Evolutionary conservation across 1,139 yeast species (phyloP), one percentile per base, ranked within the genome.

Genomic region (Blastobotrys elegans): DNA sequence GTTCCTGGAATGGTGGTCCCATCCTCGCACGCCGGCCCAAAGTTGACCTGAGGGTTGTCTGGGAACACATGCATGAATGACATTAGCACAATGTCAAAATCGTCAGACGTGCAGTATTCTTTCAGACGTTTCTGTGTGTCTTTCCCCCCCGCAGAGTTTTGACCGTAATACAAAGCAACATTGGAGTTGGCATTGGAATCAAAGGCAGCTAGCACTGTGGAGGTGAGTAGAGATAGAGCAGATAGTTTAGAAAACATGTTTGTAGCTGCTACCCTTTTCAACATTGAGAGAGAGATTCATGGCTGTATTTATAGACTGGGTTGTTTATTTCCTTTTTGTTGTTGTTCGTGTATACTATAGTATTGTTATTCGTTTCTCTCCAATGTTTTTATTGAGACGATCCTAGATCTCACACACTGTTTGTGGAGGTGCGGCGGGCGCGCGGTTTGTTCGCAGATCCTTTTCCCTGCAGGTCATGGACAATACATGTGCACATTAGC

Each of bases 121-220:
- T 79, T 76, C 49, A 90, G 72, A 16, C 76, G 64, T 52, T 78
- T 71, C 65, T 89, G 96, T 37, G 78, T 62, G 87, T 83, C 31
- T 44, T 48, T 26, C 50, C 54, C 49, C 14, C 88, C 88, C 29
- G 79, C 84, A 16, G 94, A 81, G 60, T 82, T 79, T 68, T 89
- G 97, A 40, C 97, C 97, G 96, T 96, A 89, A 68, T 88, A 88
- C 14, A 86, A 75, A 27, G 83, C 96, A 11, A 46, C 31, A 30
- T 46, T 46, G 27, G 31, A 10, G 27, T 30, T 22, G 16, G 30
- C 36, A 3, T 17, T 38, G 46, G 47, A 46, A 41, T 54, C 52
- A 24, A 47, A 41, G 11, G 21, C 21, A 4, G 33, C 44, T 11
- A 17, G 6, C 3, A 11, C 32, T 4, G 24, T 2, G 21, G 45